phyloP scores from a whole-genome alignment of 1,284 basidiomycete species.

The Ceratorhiza oryzae-sativae region DNA sequence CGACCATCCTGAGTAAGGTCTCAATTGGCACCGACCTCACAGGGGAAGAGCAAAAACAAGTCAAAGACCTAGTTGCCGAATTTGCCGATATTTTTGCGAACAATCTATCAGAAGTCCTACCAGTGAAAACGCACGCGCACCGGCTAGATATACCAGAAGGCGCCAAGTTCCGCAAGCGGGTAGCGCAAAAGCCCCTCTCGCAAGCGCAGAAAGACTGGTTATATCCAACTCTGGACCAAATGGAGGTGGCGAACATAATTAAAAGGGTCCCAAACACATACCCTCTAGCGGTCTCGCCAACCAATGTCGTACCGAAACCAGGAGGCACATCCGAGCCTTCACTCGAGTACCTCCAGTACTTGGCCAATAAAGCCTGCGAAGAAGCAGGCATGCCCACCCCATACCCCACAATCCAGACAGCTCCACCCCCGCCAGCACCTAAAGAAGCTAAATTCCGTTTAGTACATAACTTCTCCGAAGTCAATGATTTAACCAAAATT shows the following conservation, averaged over 20 bases:
- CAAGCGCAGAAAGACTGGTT: conserved; percentile 49
- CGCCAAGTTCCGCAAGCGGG: conserved; percentile 34
- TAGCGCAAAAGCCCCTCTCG: conserved; percentile 45
- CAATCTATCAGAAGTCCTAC: conserved; percentile 19
- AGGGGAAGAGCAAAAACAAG: conserved; percentile 15
- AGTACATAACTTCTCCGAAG: conserved; percentile 51
- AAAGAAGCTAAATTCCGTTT: conserved; percentile 49
- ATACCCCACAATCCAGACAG: not conserved
- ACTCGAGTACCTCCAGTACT: conserved; percentile 48
- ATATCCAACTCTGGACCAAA: conserved; percentile 48
- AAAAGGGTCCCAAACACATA: conserved; percentile 45
- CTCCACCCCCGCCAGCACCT: not conserved
- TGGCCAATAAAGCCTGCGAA: conserved; percentile 49
- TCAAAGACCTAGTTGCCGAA: not conserved
- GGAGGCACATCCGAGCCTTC: conserved; percentile 48
- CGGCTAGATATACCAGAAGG: conserved; percentile 44
- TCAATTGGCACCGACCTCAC: conserved; percentile 43
- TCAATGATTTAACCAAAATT: conserved; percentile 52
- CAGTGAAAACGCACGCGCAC: conserved; percentile 42
- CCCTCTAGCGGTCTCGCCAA: conserved; percentile 49
- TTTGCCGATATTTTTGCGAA: conserved; percentile 18
- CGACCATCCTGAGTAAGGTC: conserved; percentile 45
- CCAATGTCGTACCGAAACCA: conserved; percentile 49
- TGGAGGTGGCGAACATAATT: conserved; percentile 51
- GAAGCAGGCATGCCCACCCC: conserved; percentile 44